Base-by-base conservation (phyloP, 2,329 filamentous ascomycete species). In the Penicillium oxalicum region DNA sequence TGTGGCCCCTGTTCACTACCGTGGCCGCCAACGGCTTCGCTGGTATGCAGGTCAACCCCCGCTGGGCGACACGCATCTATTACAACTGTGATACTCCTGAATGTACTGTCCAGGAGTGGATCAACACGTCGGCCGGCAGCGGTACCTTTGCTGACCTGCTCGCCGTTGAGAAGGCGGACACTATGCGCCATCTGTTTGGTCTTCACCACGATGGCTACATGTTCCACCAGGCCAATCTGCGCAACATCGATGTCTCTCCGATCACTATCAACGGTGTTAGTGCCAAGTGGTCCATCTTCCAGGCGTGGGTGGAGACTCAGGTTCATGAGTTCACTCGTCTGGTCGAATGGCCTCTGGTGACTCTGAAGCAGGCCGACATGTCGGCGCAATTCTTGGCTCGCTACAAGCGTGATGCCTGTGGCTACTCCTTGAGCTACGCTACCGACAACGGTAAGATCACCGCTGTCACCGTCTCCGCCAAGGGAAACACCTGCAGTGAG, bases 141-240 rank as follows among this genome's bases (percentile, higher is more conserved):
- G 80, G 80, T 4, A 70, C 67, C 38, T 82, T 81, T 55, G 64
- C 69, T 4, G 68, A 75, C 55, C 71, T 84, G 4, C 66, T 84
- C 6, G 63, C 65, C 3, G 67, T 74, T 35, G 79, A 81, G 44
- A 73, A 73, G 44, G 62, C 68, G 4, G 78, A 77, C 40, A 81
- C 79, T 43, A 75, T 77, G 29, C 74, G 79, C 32, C 76, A 83
- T 57, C 67, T 83, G 24, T 71, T 83, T 34, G 75, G 73, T 9
- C 70, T 84, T 5, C 74, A 76, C 52, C 76, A 74, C 53, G 79
- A 80, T 43, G 68, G 72, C 27, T 81, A 76, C 70, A 82, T 82
- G 79, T 82, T 84, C 71, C 81, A 84, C 63, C 80, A 84, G 66
- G 79, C 79, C 49, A 84, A 84, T 60, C 59, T 80, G 51, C 75